These are phyloP conservation scores for Aspergillus chevalieri DNA, from an alignment of 2,329 filamentous ascomycete species.

Conservation along the genomic window DNA sequence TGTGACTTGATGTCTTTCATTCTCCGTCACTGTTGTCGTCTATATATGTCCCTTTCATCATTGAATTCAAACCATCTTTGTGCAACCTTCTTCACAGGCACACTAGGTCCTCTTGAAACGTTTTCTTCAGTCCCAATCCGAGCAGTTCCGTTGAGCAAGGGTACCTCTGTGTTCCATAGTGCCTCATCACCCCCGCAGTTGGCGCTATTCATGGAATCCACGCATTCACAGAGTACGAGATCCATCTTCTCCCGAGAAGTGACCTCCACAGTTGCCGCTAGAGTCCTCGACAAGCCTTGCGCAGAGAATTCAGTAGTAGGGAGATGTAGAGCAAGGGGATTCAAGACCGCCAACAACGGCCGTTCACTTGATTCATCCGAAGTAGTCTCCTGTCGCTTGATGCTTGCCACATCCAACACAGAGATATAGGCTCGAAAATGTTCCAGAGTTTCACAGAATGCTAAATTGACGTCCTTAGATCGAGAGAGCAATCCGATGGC, in stretches of 20 bases:
- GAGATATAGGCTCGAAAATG: constrained; percentile 72
- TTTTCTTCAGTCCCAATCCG: constrained; percentile 45
- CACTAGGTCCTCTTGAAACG: constrained; percentile 53
- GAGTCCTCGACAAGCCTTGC: constrained; percentile 42
- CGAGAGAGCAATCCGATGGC: constrained; percentile 64
- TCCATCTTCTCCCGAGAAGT: constrained; percentile 23
- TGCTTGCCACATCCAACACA: constrained; percentile 33
- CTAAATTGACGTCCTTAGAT: constrained; percentile 61
- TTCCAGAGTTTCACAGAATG: constrained; percentile 69
- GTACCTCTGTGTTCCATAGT: constrained; percentile 49
- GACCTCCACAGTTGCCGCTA: constrained; percentile 36
- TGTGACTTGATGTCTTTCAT: background rate
- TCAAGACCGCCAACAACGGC: constrained; percentile 35
- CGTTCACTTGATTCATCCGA: constrained; percentile 4
- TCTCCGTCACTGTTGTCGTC: background rate
- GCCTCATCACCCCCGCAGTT: constrained; percentile 26
- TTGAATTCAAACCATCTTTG: constrained; percentile 61
- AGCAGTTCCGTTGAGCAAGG: constrained; percentile 55
- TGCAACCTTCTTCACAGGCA: constrained; percentile 53
- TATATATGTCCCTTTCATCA: constrained; percentile 22
- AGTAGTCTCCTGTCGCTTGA: background rate
- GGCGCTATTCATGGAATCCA: constrained; percentile 22
- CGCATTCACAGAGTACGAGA: constrained; percentile 39
- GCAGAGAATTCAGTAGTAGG: constrained; percentile 43
- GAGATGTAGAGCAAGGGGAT: constrained; percentile 37